These are phyloP conservation scores for Neonectria magnoliae DNA, from an alignment of 2,329 filamentous ascomycete species.

Conservation along the genomic window DNA sequence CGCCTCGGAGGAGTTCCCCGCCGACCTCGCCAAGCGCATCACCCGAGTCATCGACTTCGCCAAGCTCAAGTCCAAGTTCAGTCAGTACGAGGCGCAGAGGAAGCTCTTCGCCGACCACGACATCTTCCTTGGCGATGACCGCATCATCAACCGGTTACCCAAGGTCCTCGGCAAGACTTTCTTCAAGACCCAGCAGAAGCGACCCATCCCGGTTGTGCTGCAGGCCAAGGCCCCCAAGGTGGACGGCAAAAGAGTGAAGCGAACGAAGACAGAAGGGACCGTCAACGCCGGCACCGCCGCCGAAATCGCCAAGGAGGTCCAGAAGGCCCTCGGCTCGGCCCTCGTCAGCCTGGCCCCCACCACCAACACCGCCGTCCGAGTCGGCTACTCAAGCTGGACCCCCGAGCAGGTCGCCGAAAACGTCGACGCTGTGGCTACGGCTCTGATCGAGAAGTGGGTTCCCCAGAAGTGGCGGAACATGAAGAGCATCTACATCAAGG, in stretches of 20 bases:
- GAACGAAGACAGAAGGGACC: slow-evolving; percentile 55
- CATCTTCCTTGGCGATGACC: slow-evolving; percentile 91
- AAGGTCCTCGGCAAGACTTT: slow-evolving; percentile 89
- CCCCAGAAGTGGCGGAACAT: slow-evolving; percentile 90
- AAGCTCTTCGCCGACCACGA: slow-evolving; percentile 89
- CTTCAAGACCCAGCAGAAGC: slow-evolving; percentile 84
- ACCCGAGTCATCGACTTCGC: slow-evolving; percentile 81
- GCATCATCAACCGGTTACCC: slow-evolving; percentile 80
- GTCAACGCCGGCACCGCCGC: slow-evolving; percentile 64
- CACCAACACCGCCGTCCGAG: slow-evolving; percentile 81
- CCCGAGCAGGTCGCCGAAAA: slow-evolving; percentile 84
- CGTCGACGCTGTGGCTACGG: slow-evolving; percentile 74
- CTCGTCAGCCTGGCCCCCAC: slow-evolving; percentile 82
- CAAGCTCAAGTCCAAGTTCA: slow-evolving; percentile 85
- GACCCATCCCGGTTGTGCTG: slow-evolving; percentile 85
- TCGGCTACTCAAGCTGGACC: slow-evolving; percentile 80
- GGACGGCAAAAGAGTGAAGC: slow-evolving; percentile 67
- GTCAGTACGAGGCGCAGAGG: slow-evolving; percentile 86
- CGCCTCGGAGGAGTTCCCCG: slow-evolving; percentile 76
- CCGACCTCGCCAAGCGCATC: slow-evolving; percentile 72
- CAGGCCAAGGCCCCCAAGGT: slow-evolving; percentile 69
- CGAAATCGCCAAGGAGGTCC: slow-evolving; percentile 82
- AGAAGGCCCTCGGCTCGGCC: slow-evolving; percentile 79
- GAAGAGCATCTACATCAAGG: slow-evolving; percentile 88
- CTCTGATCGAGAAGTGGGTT: slow-evolving; percentile 81